phyloP scores from a whole-genome alignment of 2,329 filamentous ascomycete genomes.

The Sarocladiaceae sp. region DNA sequence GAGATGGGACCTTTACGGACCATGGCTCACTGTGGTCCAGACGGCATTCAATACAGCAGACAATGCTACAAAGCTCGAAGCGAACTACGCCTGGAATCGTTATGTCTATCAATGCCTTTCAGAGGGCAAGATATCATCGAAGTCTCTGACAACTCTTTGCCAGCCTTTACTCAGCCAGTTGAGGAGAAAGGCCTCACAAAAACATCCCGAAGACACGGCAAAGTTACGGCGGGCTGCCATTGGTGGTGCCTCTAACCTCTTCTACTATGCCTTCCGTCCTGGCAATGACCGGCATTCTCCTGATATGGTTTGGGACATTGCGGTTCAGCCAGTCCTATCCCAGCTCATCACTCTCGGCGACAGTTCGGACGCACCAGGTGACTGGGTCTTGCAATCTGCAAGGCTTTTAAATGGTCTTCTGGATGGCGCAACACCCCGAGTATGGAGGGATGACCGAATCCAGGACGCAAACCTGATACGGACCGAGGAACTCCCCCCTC shows the following conservation, averaged over 20 bases:
- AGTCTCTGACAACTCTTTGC: conserved; percentile 40
- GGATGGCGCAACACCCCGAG: conserved; percentile 47
- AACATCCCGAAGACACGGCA: conserved; percentile 44
- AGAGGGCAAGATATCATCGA: conserved; percentile 48
- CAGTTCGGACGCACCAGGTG: conserved; percentile 34
- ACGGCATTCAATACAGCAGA: conserved; percentile 79
- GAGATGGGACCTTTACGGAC: conserved; percentile 66
- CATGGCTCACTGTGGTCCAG: conserved; percentile 75
- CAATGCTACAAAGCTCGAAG: conserved; percentile 61
- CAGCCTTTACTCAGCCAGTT: conserved; percentile 65
- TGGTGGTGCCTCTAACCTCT: conserved; percentile 69
- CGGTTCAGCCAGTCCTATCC: conserved; percentile 58
- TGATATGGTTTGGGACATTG: conserved; percentile 72
- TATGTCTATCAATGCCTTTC: conserved; percentile 69
- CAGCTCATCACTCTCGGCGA: conserved; percentile 41
- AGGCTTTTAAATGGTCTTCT: conserved; percentile 67
- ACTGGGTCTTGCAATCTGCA: conserved; percentile 53
- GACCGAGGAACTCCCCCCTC: conserved; percentile 70
- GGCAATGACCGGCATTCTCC: conserved; percentile 52
- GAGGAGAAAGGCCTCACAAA: conserved; percentile 54
- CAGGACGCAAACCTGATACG: conserved; percentile 51
- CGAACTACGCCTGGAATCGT: conserved; percentile 80
- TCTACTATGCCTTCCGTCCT: conserved; percentile 78
- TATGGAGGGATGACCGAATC: conserved; percentile 72
- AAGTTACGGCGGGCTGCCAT: conserved; percentile 50